Percentiles rank a stretch among this genome's conserved stretches.
Conservation (phyloP, 2,329 filamentous ascomycete species). For the Whalleya microplaca region DNA sequence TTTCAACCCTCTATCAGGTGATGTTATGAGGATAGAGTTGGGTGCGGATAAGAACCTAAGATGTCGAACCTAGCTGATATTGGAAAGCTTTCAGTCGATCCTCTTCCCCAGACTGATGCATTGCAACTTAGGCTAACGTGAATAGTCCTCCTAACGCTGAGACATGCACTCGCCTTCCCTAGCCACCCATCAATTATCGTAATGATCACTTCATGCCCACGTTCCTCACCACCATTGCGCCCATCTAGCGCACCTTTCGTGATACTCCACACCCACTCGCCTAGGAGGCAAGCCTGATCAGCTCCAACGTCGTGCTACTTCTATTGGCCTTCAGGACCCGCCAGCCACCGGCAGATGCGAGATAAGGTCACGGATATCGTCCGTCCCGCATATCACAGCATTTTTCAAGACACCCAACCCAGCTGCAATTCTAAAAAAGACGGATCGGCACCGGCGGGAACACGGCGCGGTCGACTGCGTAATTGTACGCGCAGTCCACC, state of each 20-base stretch:
- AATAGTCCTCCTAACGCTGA: too few relatives aligned
- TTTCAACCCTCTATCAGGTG: too few relatives aligned
- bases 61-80: too few relatives aligned
- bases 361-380: constrained; percentile 15
- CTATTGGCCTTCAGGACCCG: constrained; percentile 16
- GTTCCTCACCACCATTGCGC: background rate
- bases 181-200: background rate
- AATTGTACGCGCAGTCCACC: background rate
- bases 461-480: background rate
- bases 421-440: too few relatives aligned
- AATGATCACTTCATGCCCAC: constrained; percentile 1
- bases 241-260: constrained; percentile 4
- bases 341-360: constrained; percentile 8
- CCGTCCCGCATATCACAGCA: constrained; percentile 3
- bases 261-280: constrained; percentile 7
- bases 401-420: constrained; percentile 20
- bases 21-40: too few relatives aligned
- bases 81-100: constrained; percentile 1
- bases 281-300: constrained; percentile 14
- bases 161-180: constrained; percentile 7
- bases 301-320: constrained; percentile 8
- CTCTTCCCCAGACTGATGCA: constrained; percentile 19
- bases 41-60: too few relatives aligned
- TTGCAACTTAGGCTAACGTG: constrained; percentile 13
- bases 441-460: background rate